Conservation (phyloP, 495 filamentous ascomycete genomes). For the Schizothecium vesticola region DNA sequence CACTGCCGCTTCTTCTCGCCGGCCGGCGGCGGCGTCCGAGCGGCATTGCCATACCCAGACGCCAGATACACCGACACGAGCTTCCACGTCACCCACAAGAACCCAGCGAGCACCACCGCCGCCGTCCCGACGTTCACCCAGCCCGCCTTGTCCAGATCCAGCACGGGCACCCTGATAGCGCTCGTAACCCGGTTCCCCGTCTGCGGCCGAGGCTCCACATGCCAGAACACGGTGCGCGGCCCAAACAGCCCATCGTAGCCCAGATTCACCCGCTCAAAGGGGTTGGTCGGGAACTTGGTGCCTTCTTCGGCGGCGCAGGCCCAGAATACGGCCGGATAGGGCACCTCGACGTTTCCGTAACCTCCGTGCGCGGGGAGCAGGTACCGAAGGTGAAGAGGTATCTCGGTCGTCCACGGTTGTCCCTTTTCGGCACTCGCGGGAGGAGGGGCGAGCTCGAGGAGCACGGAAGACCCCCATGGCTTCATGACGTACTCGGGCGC, state of each 20-base stretch:
- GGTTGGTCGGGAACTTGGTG: conserved; percentile 67
- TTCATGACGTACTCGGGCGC: conserved; percentile 75
- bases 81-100: conserved; percentile 69
- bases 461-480: conserved; percentile 73
- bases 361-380: conserved; percentile 53
- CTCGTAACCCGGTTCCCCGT: conserved; percentile 48
- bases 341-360: conserved; percentile 48
- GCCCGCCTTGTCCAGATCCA: conserved; percentile 54
- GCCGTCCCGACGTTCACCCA: conserved; percentile 69
- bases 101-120: conserved; percentile 61
- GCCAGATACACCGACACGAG: conserved; percentile 42
- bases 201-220: conserved; percentile 56
- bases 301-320: conserved; percentile 73
- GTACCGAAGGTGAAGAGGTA: conserved; percentile 88
- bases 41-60: conserved; percentile 21
- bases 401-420: conserved; percentile 60
- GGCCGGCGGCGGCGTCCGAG: conserved; percentile 13
- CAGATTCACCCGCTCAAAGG: conserved; percentile 77
- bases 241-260: conserved; percentile 87
- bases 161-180: conserved; percentile 66
- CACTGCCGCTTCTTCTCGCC: conserved; percentile 41
- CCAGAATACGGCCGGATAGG: conserved; percentile 85
- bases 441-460: conserved; percentile 68
- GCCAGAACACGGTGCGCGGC: conserved; percentile 77
- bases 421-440: conserved; percentile 9